These are phyloP conservation scores for Tulasnella sp. DNA, from an alignment of 768 basidiomycete species.

Conservation along the genomic window DNA sequence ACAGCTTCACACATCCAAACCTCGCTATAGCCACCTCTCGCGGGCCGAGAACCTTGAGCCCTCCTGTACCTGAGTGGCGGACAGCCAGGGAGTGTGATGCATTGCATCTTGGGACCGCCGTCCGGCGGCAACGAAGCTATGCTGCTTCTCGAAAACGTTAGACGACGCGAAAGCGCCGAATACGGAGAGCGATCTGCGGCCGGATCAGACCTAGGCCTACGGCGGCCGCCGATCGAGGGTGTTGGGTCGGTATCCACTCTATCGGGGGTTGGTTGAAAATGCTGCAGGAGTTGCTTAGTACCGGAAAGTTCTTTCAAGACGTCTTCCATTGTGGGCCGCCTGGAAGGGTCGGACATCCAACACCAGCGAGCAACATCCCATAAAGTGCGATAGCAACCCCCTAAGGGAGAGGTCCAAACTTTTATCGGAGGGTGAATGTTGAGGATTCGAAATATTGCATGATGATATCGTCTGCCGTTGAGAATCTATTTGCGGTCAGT, in stretches of 20 bases:
- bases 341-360: background rate
- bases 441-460: background rate
- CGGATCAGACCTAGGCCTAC: too few relatives aligned
- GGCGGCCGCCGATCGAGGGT: background rate
- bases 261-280: background rate
- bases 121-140: background rate
- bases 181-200: too few relatives aligned
- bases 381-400: background rate
- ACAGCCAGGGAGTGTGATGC: background rate
- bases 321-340: background rate
- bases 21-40: conserved; percentile 2
- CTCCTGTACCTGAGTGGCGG: background rate
- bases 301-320: background rate
- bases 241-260: background rate
- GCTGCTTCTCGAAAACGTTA: background rate
- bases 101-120: background rate
- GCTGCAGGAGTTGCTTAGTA: too few relatives aligned
- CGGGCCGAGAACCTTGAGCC: background rate
- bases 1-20: background rate
- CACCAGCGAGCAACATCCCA: background rate
- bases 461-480: background rate
- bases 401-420: background rate
- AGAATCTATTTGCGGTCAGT: background rate
- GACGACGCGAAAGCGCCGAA: background rate
- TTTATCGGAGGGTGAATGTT: background rate